A percentile compares a stretch with the other conserved stretches of the same genome.
phyloP scores from a whole-genome alignment of 257 asterid genomes.

The Anisodus tanguticus region DNA sequence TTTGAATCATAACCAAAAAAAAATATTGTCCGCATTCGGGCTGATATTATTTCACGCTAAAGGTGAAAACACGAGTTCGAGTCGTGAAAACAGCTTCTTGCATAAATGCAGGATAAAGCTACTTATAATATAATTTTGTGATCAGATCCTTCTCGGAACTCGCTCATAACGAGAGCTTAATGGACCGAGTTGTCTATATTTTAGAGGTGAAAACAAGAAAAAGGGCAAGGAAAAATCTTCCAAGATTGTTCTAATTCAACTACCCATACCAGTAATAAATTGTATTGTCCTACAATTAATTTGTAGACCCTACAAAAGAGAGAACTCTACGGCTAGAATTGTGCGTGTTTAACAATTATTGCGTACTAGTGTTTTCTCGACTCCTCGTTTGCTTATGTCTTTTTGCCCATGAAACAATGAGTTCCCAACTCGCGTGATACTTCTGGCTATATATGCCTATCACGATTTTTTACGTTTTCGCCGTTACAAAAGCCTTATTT shows the following conservation, averaged over 20 bases:
- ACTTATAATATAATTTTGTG: no score
- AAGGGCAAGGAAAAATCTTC: background rate
- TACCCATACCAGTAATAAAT: background rate
- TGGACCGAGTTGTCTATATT: no score
- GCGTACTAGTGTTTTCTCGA: conserved; percentile 25
- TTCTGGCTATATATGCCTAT: background rate
- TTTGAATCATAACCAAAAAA: background rate
- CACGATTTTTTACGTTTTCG: background rate
- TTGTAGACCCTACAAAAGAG: conserved; percentile 8
- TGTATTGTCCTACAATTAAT: conserved; percentile 9
- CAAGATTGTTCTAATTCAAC: conserved; percentile 14
- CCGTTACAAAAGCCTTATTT: background rate
- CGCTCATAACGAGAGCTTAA: no score
- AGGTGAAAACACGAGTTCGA: background rate
- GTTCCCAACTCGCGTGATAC: background rate
- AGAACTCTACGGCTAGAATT: conserved; percentile 4
- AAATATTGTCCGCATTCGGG: background rate
- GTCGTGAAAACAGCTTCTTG: no score
- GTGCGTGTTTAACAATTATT: conserved; percentile 2
- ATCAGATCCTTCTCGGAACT: no score
- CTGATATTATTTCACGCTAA: no score
- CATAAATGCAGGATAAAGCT: no score
- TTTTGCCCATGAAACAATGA: conserved; percentile 18
- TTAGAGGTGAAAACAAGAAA: background rate
- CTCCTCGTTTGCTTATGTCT: background rate